Percentiles rank a stretch among this genome's conserved stretches.
Conservation (phyloP, 257 asterid genomes). For the Osmanthus fragrans region DNA sequence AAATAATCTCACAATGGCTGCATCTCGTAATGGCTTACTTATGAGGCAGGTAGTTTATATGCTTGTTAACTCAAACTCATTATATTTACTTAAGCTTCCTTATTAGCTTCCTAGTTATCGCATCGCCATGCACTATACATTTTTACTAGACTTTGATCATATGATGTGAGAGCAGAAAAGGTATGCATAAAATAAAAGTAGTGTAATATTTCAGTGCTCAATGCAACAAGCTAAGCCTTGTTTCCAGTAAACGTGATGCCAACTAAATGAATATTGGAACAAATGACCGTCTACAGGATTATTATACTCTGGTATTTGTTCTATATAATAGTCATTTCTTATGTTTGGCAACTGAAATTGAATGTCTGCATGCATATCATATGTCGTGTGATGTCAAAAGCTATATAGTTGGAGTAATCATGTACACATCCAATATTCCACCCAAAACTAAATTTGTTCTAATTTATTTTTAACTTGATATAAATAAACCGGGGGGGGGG, state of each 20-base stretch:
- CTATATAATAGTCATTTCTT: not conserved
- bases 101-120: not conserved
- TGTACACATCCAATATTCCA: not conserved
- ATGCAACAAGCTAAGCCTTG: not conserved
- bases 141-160: not conserved
- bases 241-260: not conserved
- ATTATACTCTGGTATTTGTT: not conserved
- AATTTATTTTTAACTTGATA: not conserved
- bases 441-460: not conserved
- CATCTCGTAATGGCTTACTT: not conserved
- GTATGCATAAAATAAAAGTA: not conserved
- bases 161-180: not conserved
- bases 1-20: constrained; percentile 11
- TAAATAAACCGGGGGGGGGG: not conserved
- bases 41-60: not conserved
- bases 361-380: not conserved
- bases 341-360: not conserved
- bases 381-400: not conserved
- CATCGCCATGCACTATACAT: not conserved
- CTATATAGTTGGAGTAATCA: not conserved
- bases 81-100: not conserved
- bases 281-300: not conserved
- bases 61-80: not conserved
- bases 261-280: not conserved
- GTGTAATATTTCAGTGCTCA: not conserved